Percentiles rank a stretch among this genome's conserved stretches.
phyloP scores from a whole-genome alignment of 495 filamentous ascomycete genomes.

The Thermochaetoides thermophila region DNA sequence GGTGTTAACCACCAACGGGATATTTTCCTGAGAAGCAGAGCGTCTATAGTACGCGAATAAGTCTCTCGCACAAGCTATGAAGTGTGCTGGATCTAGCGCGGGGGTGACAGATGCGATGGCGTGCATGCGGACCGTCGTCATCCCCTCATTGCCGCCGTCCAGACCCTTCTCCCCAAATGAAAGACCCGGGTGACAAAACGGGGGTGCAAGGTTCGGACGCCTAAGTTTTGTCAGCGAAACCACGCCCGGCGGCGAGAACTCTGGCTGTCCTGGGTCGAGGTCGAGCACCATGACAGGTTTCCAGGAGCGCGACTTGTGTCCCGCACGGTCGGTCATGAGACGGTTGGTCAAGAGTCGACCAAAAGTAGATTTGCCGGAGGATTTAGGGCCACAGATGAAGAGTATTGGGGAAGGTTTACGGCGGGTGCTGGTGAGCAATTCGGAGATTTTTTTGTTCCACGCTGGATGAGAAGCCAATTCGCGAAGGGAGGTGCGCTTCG shows the following conservation, averaged over 20 bases:
- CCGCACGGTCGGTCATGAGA: constrained; percentile 38
- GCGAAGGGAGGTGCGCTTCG: constrained; percentile 34
- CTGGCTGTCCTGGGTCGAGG: constrained; percentile 72
- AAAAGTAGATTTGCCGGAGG: constrained; percentile 78
- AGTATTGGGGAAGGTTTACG: constrained; percentile 28
- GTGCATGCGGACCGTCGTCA: constrained; percentile 56
- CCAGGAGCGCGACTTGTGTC: constrained; percentile 15
- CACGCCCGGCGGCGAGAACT: constrained; percentile 63
- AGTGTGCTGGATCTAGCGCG: constrained; percentile 55
- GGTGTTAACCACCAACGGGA: constrained; percentile 65
- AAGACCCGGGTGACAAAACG: constrained; percentile 51
- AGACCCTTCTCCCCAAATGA: constrained; percentile 5
- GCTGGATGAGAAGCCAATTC: constrained; percentile 48
- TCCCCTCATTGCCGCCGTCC: no score
- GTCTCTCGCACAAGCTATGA: constrained; percentile 50
- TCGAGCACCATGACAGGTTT: constrained; percentile 51
- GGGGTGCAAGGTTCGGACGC: constrained; percentile 53
- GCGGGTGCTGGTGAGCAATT: constrained; percentile 24
- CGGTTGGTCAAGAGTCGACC: constrained; percentile 60
- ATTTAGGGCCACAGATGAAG: constrained; percentile 66
- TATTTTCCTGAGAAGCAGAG: constrained; percentile 16
- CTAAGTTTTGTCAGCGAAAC: constrained; percentile 54
- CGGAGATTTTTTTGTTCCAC: constrained; percentile 41
- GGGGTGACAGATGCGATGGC: constrained; percentile 57
- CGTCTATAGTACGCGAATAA: constrained; percentile 53